Conservation (phyloP, 2,329 filamentous ascomycete species). For the Verticillium nonalfalfae region DNA sequence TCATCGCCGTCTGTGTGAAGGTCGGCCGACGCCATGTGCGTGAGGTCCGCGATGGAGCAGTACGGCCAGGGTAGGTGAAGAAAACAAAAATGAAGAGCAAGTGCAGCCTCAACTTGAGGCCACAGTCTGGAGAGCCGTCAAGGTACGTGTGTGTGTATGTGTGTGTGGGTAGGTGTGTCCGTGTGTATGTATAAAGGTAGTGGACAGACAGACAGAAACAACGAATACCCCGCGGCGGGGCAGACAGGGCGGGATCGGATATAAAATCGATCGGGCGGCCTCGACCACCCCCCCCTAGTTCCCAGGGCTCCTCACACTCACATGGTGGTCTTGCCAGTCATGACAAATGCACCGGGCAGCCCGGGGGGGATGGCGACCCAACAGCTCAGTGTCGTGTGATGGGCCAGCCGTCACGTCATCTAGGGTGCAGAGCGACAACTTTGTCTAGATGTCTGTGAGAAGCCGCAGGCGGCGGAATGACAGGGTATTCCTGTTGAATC, state of each 20-base stretch:
- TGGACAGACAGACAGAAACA: neutral
- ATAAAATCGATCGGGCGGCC: neutral
- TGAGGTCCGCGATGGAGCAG: neutral
- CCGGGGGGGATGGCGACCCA: neutral
- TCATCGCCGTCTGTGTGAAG: conserved; percentile 42
- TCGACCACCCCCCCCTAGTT: neutral
- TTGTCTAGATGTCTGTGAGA: neutral
- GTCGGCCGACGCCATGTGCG: neutral
- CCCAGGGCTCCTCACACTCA: neutral
- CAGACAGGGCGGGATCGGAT: neutral
- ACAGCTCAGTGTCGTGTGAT: neutral
- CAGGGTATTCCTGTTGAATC: neutral
- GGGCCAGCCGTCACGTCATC: neutral
- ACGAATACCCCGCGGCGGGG: neutral
- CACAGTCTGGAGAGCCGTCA: neutral
- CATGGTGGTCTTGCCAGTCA: neutral
- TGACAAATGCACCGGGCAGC: neutral
- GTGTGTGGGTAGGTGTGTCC: neutral
- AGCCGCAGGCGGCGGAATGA: neutral
- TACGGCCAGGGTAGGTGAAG: neutral
- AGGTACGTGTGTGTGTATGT: neutral
- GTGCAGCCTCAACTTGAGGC: neutral
- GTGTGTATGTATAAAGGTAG: neutral
- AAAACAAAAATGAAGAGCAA: neutral
- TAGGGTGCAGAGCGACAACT: neutral